phyloP scores from a whole-genome alignment of 805 yeast genomes.

The Ogataea zsoltii region DNA sequence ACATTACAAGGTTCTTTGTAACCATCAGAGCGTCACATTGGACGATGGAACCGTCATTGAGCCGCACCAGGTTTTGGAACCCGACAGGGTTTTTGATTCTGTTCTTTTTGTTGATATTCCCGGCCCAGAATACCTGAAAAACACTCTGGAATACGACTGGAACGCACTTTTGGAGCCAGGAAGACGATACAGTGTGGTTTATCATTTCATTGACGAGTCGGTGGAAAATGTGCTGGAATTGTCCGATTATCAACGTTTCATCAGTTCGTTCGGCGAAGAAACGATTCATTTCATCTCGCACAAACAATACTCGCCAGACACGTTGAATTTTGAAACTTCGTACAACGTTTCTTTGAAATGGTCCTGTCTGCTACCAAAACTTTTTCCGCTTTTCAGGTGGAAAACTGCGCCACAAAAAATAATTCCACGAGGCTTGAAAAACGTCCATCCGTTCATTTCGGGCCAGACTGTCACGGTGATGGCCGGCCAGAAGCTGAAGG shows the following conservation, averaged over 20 bases:
- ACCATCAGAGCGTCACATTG: slow-evolving; percentile 57
- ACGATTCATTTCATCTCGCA: slow-evolving; percentile 76
- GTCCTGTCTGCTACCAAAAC: slow-evolving; percentile 48
- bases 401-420: slow-evolving; percentile 28
- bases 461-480: slow-evolving; percentile 29
- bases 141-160: slow-evolving; percentile 31
- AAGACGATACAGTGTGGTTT: slow-evolving; percentile 48
- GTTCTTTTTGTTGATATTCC: slow-evolving; percentile 78
- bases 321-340: slow-evolving; percentile 57
- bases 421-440: slow-evolving; percentile 26
- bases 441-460: slow-evolving; percentile 31
- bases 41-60: slow-evolving; percentile 57
- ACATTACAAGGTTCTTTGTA: slow-evolving; percentile 56
- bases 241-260: slow-evolving; percentile 47
- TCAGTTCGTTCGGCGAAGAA: slow-evolving; percentile 51
- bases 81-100: slow-evolving; percentile 56
- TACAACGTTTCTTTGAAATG: slow-evolving; percentile 56
- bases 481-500: slow-evolving; percentile 15
- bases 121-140: slow-evolving; percentile 41
- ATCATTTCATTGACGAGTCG: slow-evolving; percentile 73
- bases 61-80: slow-evolving; percentile 74
- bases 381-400: slow-evolving; percentile 44
- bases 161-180: slow-evolving; percentile 10
- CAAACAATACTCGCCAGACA: slow-evolving; percentile 58
- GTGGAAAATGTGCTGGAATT: slow-evolving; percentile 40